phyloP scores from a whole-genome alignment of 2,329 filamentous ascomycete genomes.

The Aureobasidium zeae region DNA sequence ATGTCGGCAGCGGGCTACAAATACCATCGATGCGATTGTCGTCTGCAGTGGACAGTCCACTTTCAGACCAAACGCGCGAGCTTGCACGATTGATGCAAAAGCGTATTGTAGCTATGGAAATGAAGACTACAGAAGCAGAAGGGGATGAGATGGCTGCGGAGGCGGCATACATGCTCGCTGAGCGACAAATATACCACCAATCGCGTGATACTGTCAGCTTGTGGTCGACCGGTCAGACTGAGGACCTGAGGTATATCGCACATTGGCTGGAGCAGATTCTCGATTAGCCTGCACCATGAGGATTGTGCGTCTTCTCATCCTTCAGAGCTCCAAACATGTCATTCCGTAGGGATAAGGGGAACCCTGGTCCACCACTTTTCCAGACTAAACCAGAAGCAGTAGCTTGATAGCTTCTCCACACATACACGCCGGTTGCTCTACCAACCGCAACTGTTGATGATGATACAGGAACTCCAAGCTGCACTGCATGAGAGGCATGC shows the following conservation, averaged over 20 bases:
- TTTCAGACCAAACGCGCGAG: conserved; percentile 35
- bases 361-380: too few species aligned
- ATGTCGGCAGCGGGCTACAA: conserved; percentile 30
- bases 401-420: too few species aligned
- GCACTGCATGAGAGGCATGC: background rate
- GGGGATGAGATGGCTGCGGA: conserved; percentile 14
- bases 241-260: conserved; percentile 10
- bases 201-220: conserved; percentile 9
- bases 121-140: conserved; percentile 15
- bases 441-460: conserved; percentile 5
- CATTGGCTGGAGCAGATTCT: conserved; percentile 19
- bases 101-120: conserved; percentile 29
- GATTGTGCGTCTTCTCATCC: too few species aligned
- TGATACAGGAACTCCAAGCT: background rate
- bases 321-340: too few species aligned
- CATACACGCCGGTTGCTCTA: background rate
- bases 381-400: too few species aligned
- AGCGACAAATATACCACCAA: conserved; percentile 15
- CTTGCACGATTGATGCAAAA: conserved; percentile 32
- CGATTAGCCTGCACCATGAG: background rate
- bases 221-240: conserved; percentile 12
- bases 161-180: conserved; percentile 17
- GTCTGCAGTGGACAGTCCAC: conserved; percentile 30
- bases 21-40: conserved; percentile 36
- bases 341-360: too few species aligned